A percentile compares a stretch with the other conserved stretches of the same genome.
Evolutionary conservation across 441 rosid species (phyloP).

Genomic region (Pelargonium fulgidum): DNA sequence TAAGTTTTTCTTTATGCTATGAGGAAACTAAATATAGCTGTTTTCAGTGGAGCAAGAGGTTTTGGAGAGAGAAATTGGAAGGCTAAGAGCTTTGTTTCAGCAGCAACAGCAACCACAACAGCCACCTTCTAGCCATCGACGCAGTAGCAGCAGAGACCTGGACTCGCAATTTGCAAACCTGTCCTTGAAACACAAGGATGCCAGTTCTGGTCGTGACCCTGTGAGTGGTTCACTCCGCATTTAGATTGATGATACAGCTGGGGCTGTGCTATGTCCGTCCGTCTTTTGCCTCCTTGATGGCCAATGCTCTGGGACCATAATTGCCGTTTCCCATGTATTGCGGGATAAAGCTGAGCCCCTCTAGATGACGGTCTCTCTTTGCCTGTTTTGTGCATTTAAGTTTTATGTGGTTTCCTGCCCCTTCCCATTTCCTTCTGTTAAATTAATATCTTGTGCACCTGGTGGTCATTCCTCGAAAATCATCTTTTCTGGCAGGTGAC

Average conservation of each 20-base stretch:
- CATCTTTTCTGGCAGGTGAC: constrained; percentile 37
- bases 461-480: constrained; percentile 44
- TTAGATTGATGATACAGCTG: constrained; percentile 32
- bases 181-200: constrained; percentile 64
- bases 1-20: background rate
- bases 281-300: background rate
- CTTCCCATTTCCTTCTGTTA: constrained; percentile 16
- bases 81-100: constrained; percentile 67
- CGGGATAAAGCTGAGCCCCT: constrained; percentile 29
- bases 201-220: constrained; percentile 53
- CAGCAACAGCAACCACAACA: constrained; percentile 37
- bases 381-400: constrained; percentile 24
- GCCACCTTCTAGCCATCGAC: constrained; percentile 61
- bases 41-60: constrained; percentile 92
- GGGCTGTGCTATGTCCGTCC: constrained; percentile 17
- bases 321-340: constrained; percentile 10
- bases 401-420: constrained; percentile 14
- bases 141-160: constrained; percentile 67
- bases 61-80: constrained; percentile 88
- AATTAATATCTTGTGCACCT: constrained; percentile 55
- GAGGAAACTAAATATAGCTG: background rate
- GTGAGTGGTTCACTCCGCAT: constrained; percentile 55
- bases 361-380: constrained; percentile 21
- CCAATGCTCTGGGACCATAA: constrained; percentile 9
- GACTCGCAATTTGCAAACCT: constrained; percentile 85